Conservation (phyloP, 352 stramenopile genomes). For the Phytophthora podocarpi region DNA sequence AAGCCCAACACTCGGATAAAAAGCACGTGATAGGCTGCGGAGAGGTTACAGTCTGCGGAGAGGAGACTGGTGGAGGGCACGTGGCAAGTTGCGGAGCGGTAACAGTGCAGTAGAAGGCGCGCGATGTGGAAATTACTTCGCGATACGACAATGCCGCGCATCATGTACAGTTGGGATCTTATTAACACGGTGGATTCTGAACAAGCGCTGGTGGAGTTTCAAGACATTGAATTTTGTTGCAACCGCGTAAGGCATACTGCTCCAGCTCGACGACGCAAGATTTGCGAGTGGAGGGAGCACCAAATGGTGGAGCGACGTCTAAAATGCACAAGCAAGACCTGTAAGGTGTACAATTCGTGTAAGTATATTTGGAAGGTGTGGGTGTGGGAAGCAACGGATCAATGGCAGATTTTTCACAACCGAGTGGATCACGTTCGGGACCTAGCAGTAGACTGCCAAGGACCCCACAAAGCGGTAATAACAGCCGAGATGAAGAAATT, state of each 20-base stretch:
- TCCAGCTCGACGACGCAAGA: neutral
- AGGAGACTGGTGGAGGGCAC: too few species aligned
- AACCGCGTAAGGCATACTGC: neutral
- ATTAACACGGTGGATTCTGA: neutral
- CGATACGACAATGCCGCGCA: too few species aligned
- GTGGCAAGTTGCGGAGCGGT: too few species aligned
- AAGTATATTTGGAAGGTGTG: slow-evolving; percentile 1
- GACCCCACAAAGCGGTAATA: neutral
- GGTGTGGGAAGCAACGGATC: neutral
- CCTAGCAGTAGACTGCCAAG: neutral
- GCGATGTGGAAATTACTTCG: too few species aligned
- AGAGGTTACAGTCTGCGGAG: too few species aligned
- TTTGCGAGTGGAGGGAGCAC: neutral
- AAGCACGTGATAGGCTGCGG: too few species aligned
- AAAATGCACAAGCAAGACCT: slow-evolving; percentile 1
- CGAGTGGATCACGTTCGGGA: neutral
- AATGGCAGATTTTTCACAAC: neutral
- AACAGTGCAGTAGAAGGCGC: too few species aligned
- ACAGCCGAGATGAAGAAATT: slow-evolving; percentile 8
- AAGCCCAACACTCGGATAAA: too few species aligned
- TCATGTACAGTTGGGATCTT: slow-evolving; percentile 1
- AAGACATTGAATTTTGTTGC: slow-evolving; percentile 6
- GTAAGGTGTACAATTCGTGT: neutral
- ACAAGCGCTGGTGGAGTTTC: slow-evolving; percentile 2
- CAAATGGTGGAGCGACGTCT: neutral